Evolutionary conservation across 305 asterid genomes (phyloP).

Genomic region (Fraxinus ornus): DNA sequence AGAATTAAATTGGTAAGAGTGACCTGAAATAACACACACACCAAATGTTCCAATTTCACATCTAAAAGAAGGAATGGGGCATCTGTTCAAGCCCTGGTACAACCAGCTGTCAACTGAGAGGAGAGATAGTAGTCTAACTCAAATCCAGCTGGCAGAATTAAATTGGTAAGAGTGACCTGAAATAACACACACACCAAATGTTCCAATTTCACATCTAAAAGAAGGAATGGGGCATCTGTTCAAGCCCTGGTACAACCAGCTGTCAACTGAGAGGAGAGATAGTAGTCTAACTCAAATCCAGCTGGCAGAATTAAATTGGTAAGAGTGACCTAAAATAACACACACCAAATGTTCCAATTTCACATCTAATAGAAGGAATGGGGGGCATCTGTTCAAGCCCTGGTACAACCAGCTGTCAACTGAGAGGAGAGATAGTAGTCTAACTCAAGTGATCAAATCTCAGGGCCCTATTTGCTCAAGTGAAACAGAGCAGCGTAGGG

Average conservation of each 20-base stretch:
- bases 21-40: constrained; percentile 24
- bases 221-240: constrained; percentile 26
- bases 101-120: constrained; percentile 17
- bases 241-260: constrained; percentile 23
- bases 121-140: constrained; percentile 19
- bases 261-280: constrained; percentile 17
- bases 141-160: constrained; percentile 37
- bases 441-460: constrained; percentile 17
- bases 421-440: constrained; percentile 14
- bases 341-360: constrained; percentile 31
- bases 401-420: constrained; percentile 15
- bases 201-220: constrained; percentile 29
- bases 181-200: constrained; percentile 27
- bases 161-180: constrained; percentile 21
- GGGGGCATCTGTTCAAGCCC: constrained; percentile 30
- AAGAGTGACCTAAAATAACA: constrained; percentile 16
- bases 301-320: constrained; percentile 36
- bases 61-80: constrained; percentile 33
- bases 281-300: constrained; percentile 23
- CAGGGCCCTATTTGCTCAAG: constrained; percentile 32
- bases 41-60: constrained; percentile 27
- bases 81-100: constrained; percentile 22
- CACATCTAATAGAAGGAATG: constrained; percentile 26
- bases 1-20: constrained; percentile 25
- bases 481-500: constrained; percentile 30